Evolutionary conservation across 345 rosid species (phyloP).

Genomic region (Euclidium syriacum): DNA sequence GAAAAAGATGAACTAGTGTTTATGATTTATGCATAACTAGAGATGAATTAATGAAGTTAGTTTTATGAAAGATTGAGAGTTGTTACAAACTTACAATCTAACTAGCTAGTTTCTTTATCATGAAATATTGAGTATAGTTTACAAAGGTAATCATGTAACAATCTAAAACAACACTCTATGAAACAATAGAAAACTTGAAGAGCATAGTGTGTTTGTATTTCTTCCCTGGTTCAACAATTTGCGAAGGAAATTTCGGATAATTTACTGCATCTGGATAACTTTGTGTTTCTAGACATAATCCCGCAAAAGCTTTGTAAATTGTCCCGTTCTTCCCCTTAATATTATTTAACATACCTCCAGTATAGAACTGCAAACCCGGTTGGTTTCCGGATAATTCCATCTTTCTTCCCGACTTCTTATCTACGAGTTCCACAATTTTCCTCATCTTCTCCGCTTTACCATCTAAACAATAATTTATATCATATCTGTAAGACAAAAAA

Average conservation of each 20-base stretch:
- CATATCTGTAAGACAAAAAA: slow-evolving; percentile 32
- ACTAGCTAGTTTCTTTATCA: neutral
- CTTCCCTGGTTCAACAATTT: slow-evolving; percentile 49
- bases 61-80: neutral
- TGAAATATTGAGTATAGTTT: neutral
- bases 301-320: slow-evolving; percentile 52
- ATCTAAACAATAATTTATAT: slow-evolving; percentile 70
- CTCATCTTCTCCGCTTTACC: slow-evolving; percentile 31
- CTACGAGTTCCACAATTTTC: slow-evolving; percentile 54
- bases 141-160: neutral
- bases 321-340: slow-evolving; percentile 71
- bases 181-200: slow-evolving; percentile 47
- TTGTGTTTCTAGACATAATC: slow-evolving; percentile 85
- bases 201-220: slow-evolving; percentile 63
- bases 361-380: slow-evolving; percentile 80
- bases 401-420: slow-evolving; percentile 58
- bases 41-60: neutral
- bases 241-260: slow-evolving; percentile 70
- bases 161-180: slow-evolving; percentile 4
- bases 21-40: no score
- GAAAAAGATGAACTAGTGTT: neutral
- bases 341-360: slow-evolving; percentile 45
- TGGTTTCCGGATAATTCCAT: slow-evolving; percentile 63
- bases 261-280: slow-evolving; percentile 73
- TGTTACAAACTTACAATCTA: slow-evolving; percentile 12